A percentile compares a stretch with the other conserved stretches of the same genome.
phyloP scores from a whole-genome alignment of 805 yeast species.

The Hyphopichia homilentoma region DNA sequence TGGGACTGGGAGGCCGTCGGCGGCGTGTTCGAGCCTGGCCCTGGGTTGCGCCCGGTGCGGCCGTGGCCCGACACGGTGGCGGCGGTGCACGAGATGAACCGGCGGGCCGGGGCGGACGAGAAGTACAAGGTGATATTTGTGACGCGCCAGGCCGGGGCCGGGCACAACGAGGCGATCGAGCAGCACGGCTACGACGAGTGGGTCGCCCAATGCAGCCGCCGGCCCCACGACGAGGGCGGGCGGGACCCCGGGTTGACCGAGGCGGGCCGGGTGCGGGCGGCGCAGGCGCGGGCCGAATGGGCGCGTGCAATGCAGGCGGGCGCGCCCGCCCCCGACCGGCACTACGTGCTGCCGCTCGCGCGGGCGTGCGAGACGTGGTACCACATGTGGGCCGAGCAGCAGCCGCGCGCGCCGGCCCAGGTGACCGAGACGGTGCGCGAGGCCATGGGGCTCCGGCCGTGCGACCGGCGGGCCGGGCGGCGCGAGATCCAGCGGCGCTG shows the following conservation, averaged over 20 bases:
- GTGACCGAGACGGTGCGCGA: no score
- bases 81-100: slow-evolving; percentile 33
- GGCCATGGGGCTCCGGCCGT: slow-evolving; percentile 55
- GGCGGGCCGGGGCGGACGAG: slow-evolving; percentile 30
- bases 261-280: no score
- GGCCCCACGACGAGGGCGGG: no score
- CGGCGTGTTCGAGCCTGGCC: slow-evolving; percentile 50
- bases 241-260: no score
- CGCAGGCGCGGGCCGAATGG: no score
- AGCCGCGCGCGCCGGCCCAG: no score
- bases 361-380: no score
- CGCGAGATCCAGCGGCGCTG: slow-evolving; percentile 35
- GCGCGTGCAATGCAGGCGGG: no score
- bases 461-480: slow-evolving; percentile 53
- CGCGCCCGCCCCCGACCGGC: no score
- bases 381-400: no score
- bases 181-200: slow-evolving; percentile 57
- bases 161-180: slow-evolving; percentile 53
- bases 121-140: slow-evolving; percentile 47
- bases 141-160: slow-evolving; percentile 72
- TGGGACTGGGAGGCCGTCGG: slow-evolving; percentile 48
- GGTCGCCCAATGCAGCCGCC: no score
- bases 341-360: no score
- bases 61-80: slow-evolving; percentile 37
- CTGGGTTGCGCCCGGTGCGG: slow-evolving; percentile 42